phyloP scores from a whole-genome alignment of 2,329 filamentous ascomycete species.

The Penicillium sp. region DNA sequence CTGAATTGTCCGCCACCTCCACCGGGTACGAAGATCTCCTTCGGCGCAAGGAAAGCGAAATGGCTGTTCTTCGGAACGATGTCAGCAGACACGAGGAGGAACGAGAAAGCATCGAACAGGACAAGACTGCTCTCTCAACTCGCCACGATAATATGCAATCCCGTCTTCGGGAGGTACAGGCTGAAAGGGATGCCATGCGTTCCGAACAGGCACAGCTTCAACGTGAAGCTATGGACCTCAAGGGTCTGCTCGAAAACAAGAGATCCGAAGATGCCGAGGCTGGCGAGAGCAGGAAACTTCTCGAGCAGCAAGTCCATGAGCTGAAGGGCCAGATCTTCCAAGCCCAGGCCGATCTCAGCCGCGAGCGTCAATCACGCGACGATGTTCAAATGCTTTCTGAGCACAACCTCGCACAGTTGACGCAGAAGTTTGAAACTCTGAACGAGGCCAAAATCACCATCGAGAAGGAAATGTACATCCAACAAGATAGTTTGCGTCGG shows the following conservation, averaged over 20 bases:
- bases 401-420: constrained; percentile 79
- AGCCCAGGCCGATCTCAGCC: constrained; percentile 83
- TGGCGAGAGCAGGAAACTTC: constrained; percentile 74
- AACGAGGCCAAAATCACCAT: constrained; percentile 97
- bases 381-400: constrained; percentile 90
- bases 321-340: constrained; percentile 84
- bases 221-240: constrained; percentile 86
- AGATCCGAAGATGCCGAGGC: constrained; percentile 88
- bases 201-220: constrained; percentile 82
- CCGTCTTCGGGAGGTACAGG: constrained; percentile 80
- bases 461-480: constrained; percentile 94
- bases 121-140: constrained; percentile 68
- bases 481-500: constrained; percentile 86
- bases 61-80: constrained; percentile 81
- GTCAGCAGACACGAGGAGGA: constrained; percentile 82
- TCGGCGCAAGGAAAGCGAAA: constrained; percentile 88
- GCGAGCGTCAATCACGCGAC: constrained; percentile 89
- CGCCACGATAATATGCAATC: constrained; percentile 79
- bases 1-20: constrained; percentile 84
- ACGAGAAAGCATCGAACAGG: constrained; percentile 74
- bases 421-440: constrained; percentile 80
- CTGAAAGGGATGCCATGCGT: constrained; percentile 82
- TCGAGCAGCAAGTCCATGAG: constrained; percentile 84
- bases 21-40: constrained; percentile 95
- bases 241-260: constrained; percentile 80